Conservation (phyloP, 441 rosid species). For the Kokia cookei region DNA sequence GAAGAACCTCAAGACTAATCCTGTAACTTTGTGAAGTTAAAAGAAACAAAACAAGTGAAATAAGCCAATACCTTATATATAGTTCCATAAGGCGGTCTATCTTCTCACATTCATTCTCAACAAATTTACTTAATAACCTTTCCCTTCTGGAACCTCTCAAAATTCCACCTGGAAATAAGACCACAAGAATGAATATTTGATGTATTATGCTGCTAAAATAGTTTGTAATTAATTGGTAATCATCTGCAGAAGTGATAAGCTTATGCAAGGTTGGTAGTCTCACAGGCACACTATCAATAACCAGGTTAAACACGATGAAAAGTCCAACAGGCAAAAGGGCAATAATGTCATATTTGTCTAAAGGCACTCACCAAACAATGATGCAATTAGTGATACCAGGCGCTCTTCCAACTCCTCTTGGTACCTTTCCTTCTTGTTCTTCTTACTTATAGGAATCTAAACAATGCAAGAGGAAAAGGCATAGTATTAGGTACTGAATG, state of each 20-base stretch:
- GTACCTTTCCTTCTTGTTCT: slow-evolving; percentile 75
- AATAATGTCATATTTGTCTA: background rate
- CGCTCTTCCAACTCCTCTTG: slow-evolving; percentile 94
- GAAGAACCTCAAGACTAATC: background rate
- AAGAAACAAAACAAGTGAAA: background rate
- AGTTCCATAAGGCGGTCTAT: slow-evolving; percentile 96
- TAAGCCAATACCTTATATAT: slow-evolving; percentile 53
- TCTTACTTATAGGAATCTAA: slow-evolving; percentile 83
- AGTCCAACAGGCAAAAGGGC: background rate
- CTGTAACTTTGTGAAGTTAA: background rate
- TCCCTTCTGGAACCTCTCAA: slow-evolving; percentile 91
- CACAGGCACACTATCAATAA: background rate
- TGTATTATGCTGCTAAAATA: background rate
- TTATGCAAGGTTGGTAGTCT: background rate
- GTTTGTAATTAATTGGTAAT: background rate
- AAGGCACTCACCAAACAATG: slow-evolving; percentile 79
- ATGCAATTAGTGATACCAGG: slow-evolving; percentile 67
- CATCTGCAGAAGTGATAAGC: background rate
- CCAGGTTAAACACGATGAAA: background rate
- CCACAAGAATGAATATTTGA: background rate
- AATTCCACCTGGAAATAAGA: slow-evolving; percentile 61
- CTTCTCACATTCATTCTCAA: slow-evolving; percentile 92
- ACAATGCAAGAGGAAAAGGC: slow-evolving; percentile 4
- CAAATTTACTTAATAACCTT: slow-evolving; percentile 81
- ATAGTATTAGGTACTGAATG: slow-evolving; percentile 5